Conservation (phyloP, 371 early-diverging fungal genomes). For the Mortierella sp. region DNA sequence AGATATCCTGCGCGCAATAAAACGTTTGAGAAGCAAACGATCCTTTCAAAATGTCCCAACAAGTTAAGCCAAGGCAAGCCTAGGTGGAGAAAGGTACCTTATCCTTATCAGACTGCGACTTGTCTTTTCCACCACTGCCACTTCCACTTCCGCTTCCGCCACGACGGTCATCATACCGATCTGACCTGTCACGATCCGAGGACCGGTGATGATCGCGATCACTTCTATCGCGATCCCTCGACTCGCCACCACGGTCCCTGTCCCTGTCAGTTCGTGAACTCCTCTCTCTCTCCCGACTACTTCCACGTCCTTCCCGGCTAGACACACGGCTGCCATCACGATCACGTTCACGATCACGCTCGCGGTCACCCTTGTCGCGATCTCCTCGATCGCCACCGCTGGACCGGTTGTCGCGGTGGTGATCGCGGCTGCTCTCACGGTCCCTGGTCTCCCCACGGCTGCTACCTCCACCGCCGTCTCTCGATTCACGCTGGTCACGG, state of each 20-base stretch:
- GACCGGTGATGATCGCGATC: conserved; percentile 29
- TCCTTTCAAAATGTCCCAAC: background rate
- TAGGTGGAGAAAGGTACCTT: conserved; percentile 26
- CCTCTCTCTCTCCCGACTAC: conserved; percentile 48
- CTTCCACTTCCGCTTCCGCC: conserved; percentile 23
- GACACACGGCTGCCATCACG: conserved; percentile 30
- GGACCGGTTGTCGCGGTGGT: conserved; percentile 13
- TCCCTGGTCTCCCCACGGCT: conserved; percentile 22
- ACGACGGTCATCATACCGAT: conserved; percentile 36
- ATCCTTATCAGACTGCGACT: conserved; percentile 41
- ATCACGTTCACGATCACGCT: conserved; percentile 27
- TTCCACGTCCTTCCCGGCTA: conserved; percentile 43
- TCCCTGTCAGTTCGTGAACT: conserved; percentile 45
- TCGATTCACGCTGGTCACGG: conserved; percentile 34
- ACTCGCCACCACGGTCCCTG: conserved; percentile 25
- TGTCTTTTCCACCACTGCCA: conserved; percentile 26
- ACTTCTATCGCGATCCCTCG: conserved; percentile 35
- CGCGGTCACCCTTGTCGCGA: conserved; percentile 14
- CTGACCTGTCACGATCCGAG: conserved; percentile 40
- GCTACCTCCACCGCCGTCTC: conserved; percentile 13
- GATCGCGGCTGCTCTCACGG: conserved; percentile 25
- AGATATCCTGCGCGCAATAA: background rate
- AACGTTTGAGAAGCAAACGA: background rate
- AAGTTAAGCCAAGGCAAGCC: background rate
- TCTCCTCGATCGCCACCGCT: conserved; percentile 21